phyloP scores from a whole-genome alignment of 1,284 basidiomycete species.

The Pseudozyma tsukubaensis region DNA sequence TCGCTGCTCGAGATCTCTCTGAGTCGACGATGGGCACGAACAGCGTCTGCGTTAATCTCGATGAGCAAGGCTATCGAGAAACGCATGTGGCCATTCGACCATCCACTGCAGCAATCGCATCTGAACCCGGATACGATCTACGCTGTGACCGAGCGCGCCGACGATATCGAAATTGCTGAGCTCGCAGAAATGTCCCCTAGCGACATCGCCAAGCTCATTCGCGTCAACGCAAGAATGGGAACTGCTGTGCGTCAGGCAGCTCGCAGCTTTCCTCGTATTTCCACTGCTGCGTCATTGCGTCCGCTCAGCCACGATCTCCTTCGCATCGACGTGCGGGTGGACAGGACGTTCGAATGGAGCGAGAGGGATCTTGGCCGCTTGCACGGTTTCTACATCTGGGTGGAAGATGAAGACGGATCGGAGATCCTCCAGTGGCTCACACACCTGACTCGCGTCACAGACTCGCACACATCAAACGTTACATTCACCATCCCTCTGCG shows the following conservation, averaged over 20 bases:
- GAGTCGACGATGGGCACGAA: conserved; percentile 88
- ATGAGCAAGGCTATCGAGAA: conserved; percentile 82
- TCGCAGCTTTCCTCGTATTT: conserved; percentile 83
- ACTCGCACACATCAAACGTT: conserved; percentile 71
- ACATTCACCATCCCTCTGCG: conserved; percentile 71
- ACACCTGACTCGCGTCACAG: conserved; percentile 35
- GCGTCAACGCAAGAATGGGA: conserved; percentile 88
- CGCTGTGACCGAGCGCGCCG: conserved; percentile 83
- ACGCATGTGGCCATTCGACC: conserved; percentile 94
- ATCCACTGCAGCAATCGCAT: conserved; percentile 82
- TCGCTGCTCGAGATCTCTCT: conserved; percentile 94
- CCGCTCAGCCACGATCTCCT: conserved; percentile 82
- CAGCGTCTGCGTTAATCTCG: conserved; percentile 82
- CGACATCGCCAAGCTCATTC: conserved; percentile 85
- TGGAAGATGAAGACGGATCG: conserved; percentile 84
- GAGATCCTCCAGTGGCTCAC: conserved; percentile 83
- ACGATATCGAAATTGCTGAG: conserved; percentile 83
- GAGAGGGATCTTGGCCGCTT: conserved; percentile 78
- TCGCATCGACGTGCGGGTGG: conserved; percentile 78
- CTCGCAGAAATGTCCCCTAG: conserved; percentile 79
- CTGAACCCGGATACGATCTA: conserved; percentile 76
- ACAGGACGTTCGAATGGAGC: conserved; percentile 86
- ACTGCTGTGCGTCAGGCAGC: conserved; percentile 82
- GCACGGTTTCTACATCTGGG: conserved; percentile 96
- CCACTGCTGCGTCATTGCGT: conserved; percentile 79